A percentile compares a stretch with the other conserved stretches of the same genome.
These are phyloP conservation scores for Mycena sanguinolenta DNA, from an alignment of 768 basidiomycete genomes.

Conservation along the genomic window DNA sequence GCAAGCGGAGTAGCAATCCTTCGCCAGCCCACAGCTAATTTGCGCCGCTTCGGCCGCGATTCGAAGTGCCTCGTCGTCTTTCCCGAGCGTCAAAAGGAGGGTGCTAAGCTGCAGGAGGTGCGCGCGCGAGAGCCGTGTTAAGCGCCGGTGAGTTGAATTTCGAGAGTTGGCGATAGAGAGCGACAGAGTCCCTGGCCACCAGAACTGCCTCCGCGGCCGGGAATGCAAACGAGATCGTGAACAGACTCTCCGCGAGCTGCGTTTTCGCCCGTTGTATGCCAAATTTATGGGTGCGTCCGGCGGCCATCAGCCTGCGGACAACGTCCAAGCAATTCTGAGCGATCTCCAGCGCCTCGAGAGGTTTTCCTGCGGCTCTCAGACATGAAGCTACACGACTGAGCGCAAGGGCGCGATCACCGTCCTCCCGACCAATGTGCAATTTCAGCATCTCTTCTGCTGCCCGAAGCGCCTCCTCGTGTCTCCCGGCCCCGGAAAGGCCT, in stretches of 20 bases:
- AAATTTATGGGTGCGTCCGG: neutral
- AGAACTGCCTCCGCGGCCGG: neutral
- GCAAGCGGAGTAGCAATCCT: conserved; percentile 21
- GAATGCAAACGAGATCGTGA: conserved; percentile 24
- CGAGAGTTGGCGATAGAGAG: conserved; percentile 20
- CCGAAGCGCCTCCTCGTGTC: conserved; percentile 29
- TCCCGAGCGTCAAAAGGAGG: conserved; percentile 12
- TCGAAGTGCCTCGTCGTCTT: conserved; percentile 19
- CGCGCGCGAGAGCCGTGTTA: conserved; percentile 1
- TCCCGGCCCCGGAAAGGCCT: conserved; percentile 20
- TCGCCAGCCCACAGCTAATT: conserved; percentile 7
- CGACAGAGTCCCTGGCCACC: conserved; percentile 20
- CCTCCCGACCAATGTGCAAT: neutral
- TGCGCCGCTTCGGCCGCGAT: conserved; percentile 26
- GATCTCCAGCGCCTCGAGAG: conserved; percentile 3
- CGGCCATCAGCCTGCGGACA: neutral
- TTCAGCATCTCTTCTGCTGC: conserved; percentile 27
- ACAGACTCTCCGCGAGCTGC: conserved; percentile 29
- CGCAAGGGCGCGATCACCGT: conserved; percentile 15
- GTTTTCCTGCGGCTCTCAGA: conserved; percentile 13
- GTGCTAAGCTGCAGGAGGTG: conserved; percentile 25
- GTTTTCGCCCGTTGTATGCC: neutral
- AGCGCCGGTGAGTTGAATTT: neutral
- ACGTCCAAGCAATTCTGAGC: conserved; percentile 26
- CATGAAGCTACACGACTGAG: conserved; percentile 32